Conservation (phyloP, 306 rosid genomes). For the Bauhinia variegata region DNA sequence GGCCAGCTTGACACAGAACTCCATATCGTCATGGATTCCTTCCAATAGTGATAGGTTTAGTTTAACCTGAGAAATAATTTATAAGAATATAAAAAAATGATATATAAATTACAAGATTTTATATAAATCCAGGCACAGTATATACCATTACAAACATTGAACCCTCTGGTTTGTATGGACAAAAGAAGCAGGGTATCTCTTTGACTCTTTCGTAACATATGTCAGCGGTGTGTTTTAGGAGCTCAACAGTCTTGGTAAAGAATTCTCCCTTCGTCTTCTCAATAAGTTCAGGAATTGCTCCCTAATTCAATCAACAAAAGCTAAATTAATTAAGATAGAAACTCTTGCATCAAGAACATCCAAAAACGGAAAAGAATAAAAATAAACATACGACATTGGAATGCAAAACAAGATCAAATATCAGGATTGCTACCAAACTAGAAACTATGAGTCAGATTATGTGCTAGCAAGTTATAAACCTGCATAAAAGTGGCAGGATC, state of each 20-base stretch:
- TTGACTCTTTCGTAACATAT: slow-evolving; percentile 37
- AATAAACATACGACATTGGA: not conserved
- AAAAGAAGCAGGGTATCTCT: slow-evolving; percentile 49
- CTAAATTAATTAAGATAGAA: too few species aligned
- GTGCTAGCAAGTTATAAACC: slow-evolving; percentile 13
- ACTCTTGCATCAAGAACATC: too few species aligned
- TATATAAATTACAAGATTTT: too few species aligned
- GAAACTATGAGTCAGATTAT: too few species aligned
- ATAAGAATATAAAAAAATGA: not conserved
- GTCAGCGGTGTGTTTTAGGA: slow-evolving; percentile 37
- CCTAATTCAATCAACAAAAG: slow-evolving; percentile 34
- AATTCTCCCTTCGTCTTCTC: slow-evolving; percentile 40
- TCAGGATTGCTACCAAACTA: too few species aligned
- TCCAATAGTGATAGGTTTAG: slow-evolving; percentile 46
- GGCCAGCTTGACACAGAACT: slow-evolving; percentile 4
- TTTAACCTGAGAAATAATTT: slow-evolving; percentile 44
- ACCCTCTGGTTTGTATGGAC: slow-evolving; percentile 61
- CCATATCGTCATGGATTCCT: slow-evolving; percentile 55
- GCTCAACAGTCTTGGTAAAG: slow-evolving; percentile 36
- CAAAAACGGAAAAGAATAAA: too few species aligned
- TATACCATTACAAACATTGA: slow-evolving; percentile 55
- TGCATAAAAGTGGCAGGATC: slow-evolving; percentile 19
- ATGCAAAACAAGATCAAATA: too few species aligned
- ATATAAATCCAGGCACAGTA: too few species aligned
- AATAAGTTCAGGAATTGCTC: slow-evolving; percentile 52